Evolutionary conservation across 164 flowering plant species (phyloP).

Genomic region (Pachysandra terminalis): DNA sequence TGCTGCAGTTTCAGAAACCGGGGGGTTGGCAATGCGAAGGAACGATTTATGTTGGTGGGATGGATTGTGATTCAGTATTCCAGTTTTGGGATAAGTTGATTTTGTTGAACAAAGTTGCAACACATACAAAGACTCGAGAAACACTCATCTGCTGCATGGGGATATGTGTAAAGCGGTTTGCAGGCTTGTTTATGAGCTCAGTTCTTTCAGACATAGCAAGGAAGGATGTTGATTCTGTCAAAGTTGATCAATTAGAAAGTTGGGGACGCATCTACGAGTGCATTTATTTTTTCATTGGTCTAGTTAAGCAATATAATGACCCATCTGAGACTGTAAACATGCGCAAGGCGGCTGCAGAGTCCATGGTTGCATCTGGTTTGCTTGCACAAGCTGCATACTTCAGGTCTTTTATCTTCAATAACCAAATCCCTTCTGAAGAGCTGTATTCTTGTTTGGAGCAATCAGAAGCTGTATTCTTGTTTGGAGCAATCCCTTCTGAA

Average conservation of each 20-base stretch:
- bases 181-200: constrained; percentile 27
- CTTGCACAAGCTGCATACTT: constrained; percentile 56
- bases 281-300: constrained; percentile 37
- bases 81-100: constrained; percentile 67
- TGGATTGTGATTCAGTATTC: constrained; percentile 51
- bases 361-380: constrained; percentile 84
- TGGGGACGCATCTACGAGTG: constrained; percentile 31
- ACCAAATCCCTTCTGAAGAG: constrained; percentile 26
- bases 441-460: constrained; percentile 14
- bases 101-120: constrained; percentile 47
- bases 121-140: constrained; percentile 64
- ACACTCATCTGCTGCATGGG: constrained; percentile 80
- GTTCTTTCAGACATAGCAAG: constrained; percentile 19
- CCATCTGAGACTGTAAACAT: constrained; percentile 76
- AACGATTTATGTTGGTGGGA: constrained; percentile 40
- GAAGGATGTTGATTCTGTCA: constrained; percentile 10
- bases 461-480: constrained; percentile 42
- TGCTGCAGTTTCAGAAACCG: constrained; percentile 37
- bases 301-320: constrained; percentile 51
- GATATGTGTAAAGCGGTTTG: constrained; percentile 54
- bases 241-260: constrained; percentile 22
- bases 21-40: constrained; percentile 14
- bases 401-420: constrained; percentile 36
- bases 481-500: no score
- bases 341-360: constrained; percentile 85